Evolutionary conservation across 495 filamentous ascomycete genomes (phyloP).

Genomic region (Neurospora hispaniola): DNA sequence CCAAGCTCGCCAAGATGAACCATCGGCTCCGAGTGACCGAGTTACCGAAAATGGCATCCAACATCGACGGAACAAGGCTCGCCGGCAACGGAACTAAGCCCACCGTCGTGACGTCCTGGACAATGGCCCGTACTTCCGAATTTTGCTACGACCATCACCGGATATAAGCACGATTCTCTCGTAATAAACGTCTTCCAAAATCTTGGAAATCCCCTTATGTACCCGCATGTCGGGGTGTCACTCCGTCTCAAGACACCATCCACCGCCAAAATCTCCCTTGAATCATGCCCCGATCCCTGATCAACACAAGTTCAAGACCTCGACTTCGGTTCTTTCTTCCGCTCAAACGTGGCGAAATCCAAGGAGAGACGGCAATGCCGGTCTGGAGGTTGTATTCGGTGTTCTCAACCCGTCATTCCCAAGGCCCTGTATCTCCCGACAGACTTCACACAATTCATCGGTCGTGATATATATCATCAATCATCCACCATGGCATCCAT

Average conservation of each 20-base stretch:
- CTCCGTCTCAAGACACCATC: neutral
- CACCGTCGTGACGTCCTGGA: neutral
- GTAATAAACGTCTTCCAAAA: neutral
- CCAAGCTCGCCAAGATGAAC: neutral
- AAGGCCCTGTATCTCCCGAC: no score
- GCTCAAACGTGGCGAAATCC: neutral
- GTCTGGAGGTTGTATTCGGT: neutral
- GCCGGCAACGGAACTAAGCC: neutral
- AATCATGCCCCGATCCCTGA: neutral
- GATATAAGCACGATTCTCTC: neutral
- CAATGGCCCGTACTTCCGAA: neutral
- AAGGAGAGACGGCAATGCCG: neutral
- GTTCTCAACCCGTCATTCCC: neutral
- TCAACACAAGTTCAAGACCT: neutral
- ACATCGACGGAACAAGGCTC: neutral
- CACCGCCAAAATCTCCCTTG: neutral
- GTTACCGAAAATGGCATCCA: neutral
- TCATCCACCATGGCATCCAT: neutral
- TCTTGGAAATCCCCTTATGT: neutral
- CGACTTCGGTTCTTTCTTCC: neutral
- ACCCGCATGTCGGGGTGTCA: neutral
- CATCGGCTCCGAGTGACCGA: neutral
- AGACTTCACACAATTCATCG: neutral
- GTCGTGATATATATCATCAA: neutral
- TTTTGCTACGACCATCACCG: neutral